Conservation (phyloP, 108 stramenopile species). For the Bacterosira constricta region DNA sequence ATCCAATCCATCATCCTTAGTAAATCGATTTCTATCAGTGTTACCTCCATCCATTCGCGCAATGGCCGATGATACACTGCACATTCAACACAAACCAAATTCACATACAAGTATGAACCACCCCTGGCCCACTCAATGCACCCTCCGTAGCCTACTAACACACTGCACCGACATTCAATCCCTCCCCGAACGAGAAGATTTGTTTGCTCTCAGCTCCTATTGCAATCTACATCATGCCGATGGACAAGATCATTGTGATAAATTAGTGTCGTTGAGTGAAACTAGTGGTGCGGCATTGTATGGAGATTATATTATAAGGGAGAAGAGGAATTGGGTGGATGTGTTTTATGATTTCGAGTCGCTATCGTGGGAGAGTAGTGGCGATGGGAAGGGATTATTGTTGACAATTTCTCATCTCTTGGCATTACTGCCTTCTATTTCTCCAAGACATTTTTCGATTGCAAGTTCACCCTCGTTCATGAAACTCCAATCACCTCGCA, state of each 20-base stretch:
- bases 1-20: conserved; percentile 59
- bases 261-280: conserved; percentile 72
- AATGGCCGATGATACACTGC: conserved; percentile 53
- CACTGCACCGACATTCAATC: conserved; percentile 84
- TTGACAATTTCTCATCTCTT: conserved; percentile 65
- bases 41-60: conserved; percentile 61
- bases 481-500: background rate
- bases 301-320: conserved; percentile 80
- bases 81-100: conserved; percentile 35
- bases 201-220: conserved; percentile 64
- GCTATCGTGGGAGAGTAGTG: conserved; percentile 26
- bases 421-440: conserved; percentile 65
- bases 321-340: conserved; percentile 85
- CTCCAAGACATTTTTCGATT: conserved; percentile 81
- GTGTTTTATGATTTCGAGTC: conserved; percentile 87
- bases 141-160: conserved; percentile 72
- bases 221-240: conserved; percentile 52
- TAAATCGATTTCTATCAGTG: conserved; percentile 60
- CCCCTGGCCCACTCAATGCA: conserved; percentile 70
- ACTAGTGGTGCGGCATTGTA: conserved; percentile 72
- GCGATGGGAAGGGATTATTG: background rate
- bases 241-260: conserved; percentile 64
- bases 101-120: conserved; percentile 7
- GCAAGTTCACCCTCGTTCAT: conserved; percentile 68
- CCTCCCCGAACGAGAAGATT: conserved; percentile 81